These are phyloP conservation scores for Taphrina pruni DNA, from an alignment of 1,139 yeast species.

Conservation along the genomic window DNA sequence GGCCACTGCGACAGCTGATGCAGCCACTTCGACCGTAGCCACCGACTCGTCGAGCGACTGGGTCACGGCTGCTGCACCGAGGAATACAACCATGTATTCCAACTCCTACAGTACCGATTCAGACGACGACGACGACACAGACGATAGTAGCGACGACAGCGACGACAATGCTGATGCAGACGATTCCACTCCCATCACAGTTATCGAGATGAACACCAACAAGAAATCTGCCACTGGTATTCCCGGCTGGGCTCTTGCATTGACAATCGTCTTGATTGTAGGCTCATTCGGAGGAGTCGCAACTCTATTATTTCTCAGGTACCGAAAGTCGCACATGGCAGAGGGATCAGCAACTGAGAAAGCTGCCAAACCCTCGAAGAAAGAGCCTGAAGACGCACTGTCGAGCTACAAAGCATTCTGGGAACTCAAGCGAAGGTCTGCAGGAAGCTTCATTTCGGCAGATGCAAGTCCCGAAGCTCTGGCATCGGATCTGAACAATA, in stretches of 20 bases:
- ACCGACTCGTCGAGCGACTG: conserved; percentile 3
- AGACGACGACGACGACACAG: background rate
- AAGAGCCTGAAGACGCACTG: conserved; percentile 26
- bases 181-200: background rate
- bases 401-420: conserved; percentile 37
- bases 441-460: conserved; percentile 30
- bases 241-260: conserved; percentile 23
- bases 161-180: background rate
- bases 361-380: background rate
- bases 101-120: conserved; percentile 8
- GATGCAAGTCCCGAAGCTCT: conserved; percentile 28
- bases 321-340: background rate
- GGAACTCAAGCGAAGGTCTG: conserved; percentile 33
- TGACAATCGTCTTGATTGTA: background rate
- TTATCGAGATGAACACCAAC: background rate
- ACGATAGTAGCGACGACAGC: background rate
- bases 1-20: conserved; percentile 7
- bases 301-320: background rate
- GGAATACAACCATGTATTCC: conserved; percentile 16
- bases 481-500: conserved; percentile 14
- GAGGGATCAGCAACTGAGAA: conserved; percentile 6
- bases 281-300: conserved; percentile 3
- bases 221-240: background rate
- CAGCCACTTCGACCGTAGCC: background rate
- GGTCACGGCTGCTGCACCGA: conserved; percentile 17